Evolutionary conservation across 495 filamentous ascomycete species (phyloP), one percentile per base, ranked within the genome.

Genomic region (Trichoderma virens): DNA sequence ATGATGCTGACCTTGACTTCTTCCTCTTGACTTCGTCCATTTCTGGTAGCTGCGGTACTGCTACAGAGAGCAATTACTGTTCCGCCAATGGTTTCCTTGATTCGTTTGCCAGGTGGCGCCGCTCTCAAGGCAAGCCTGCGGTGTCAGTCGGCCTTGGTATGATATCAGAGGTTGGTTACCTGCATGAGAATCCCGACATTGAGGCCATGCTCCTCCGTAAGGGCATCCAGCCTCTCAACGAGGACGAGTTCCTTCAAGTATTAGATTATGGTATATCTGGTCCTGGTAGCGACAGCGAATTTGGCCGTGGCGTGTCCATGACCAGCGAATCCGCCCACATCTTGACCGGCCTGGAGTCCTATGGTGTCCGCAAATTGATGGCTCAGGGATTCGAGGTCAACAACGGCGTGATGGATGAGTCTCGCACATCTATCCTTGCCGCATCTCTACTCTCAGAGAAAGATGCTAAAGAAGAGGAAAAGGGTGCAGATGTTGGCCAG

Each of bases 21-120:
- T 85, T 86, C 69, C 67, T 85, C 28, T 70, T 78, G 28, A 76
- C 84, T 27, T 84, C 82, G 13, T 86, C 84, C 14, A 63, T 82
- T 0, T 65, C 75, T 5, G 74, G 71, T 13, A 67, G 80, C 0
- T 64, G 76, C 39, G 84, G 84, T 0, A 78, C 77, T 62, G 64
- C 67, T 3, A 75, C 76, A 0, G 83, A 87, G 66, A 67, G 76
- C 16, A 77, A 74, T 13, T 86, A 86, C 66, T 72, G 73, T 5
- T 78, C 81, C 0, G 80, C 79, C 20, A 84, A 84, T 64, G 73
- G 75, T 20, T 86, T 79, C 65, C 75, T 83, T 45, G 75, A 56
- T 8, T 60, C 64, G 7, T 62, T 82, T 0, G 73, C 72, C 0
- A 43, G 41, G 3, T 69, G 78, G 41, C 66, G 79, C 0, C 62